Evolutionary conservation across 177 flowering plant genomes (phyloP), one percentile per base, ranked within the genome.

Genomic region (Vitis hybrid): DNA sequence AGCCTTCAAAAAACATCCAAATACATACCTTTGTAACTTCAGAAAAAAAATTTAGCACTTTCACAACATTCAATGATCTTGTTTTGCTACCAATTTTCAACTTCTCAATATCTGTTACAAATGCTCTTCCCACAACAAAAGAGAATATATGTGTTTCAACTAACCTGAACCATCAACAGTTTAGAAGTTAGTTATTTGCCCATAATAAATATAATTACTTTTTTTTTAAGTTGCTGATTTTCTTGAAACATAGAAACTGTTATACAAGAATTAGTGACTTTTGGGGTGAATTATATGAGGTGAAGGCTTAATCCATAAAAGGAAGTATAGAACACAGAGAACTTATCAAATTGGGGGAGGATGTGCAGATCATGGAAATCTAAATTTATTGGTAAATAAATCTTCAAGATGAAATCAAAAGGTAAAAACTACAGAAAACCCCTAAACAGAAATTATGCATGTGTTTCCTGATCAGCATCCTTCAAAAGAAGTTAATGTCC

Each of bases 81-180:
- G 91, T 82, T 83, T 90, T 91, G 89, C 84, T 93, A 75, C 90
- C 83, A 45, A 91, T 83, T 77, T 89, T 94, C 79, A 96, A 83
- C 85, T 96, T 96, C 74, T 96, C 98, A 69, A 96, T 85, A 86
- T 96, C 99, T 50, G 97, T 90, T 52, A 96, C 99, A 90, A 96
- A 96, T 74, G 99, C 99, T 82, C 99, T 92, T 77, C 98, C 99
- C 77, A 96, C 91, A 73, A 96, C 99, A 83, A 96, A 96, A 60
- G 99, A 92, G 84, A 96, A 96, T 74, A 96, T 89, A 77, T 96
- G 98, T 78, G 91, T 85, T 86, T 96, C 99, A 77, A 94, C 98
- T 83, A 94, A 87, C 89, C 99, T 96, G 94, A 74, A 64, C 64
- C 59, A 60, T 52, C 54, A 78, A 71, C 63, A 68, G 50, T 64